These are phyloP conservation scores for Tricholoma terreum DNA, from an alignment of 768 basidiomycete genomes.

Conservation along the genomic window DNA sequence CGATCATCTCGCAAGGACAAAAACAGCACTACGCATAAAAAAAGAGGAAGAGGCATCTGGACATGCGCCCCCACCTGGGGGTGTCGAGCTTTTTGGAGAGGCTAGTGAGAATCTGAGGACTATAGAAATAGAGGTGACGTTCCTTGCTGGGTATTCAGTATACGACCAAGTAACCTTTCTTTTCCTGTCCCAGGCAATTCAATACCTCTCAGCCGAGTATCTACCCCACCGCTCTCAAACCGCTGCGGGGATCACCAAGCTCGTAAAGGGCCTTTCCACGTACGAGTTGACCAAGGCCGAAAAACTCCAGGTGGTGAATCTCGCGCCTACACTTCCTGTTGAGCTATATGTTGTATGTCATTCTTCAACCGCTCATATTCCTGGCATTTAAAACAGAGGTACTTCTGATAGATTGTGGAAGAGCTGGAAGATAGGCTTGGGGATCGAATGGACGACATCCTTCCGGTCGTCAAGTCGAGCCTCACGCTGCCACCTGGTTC, in stretches of 20 bases:
- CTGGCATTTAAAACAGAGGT: background rate
- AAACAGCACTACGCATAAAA: slow-evolving; percentile 68
- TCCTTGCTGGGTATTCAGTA: slow-evolving; percentile 2
- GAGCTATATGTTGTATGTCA: slow-evolving; percentile 84
- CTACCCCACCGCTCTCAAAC: slow-evolving; percentile 70
- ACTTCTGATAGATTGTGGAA: slow-evolving; percentile 70
- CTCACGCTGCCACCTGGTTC: slow-evolving; percentile 11
- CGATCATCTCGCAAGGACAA: slow-evolving; percentile 68
- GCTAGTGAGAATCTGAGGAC: slow-evolving; percentile 81
- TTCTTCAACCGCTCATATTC: background rate
- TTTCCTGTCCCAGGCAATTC: slow-evolving; percentile 60
- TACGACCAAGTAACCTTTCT: background rate
- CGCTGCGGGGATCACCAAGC: slow-evolving; percentile 55
- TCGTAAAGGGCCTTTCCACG: slow-evolving; percentile 64
- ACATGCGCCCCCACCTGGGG: slow-evolving; percentile 5
- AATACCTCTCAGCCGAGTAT: slow-evolving; percentile 74
- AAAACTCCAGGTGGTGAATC: slow-evolving; percentile 89
- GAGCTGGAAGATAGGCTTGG: slow-evolving; percentile 84
- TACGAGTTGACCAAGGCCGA: slow-evolving; percentile 86
- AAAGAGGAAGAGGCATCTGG: slow-evolving; percentile 68
- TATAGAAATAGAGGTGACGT: slow-evolving; percentile 79
- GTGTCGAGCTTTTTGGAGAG: slow-evolving; percentile 30
- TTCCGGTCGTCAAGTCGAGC: slow-evolving; percentile 52
- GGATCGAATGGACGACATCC: slow-evolving; percentile 63
- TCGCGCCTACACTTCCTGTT: slow-evolving; percentile 76